Evolutionary conservation across 768 basidiomycete genomes (phyloP).

Genomic region (Auriscalpium microsporum): DNA sequence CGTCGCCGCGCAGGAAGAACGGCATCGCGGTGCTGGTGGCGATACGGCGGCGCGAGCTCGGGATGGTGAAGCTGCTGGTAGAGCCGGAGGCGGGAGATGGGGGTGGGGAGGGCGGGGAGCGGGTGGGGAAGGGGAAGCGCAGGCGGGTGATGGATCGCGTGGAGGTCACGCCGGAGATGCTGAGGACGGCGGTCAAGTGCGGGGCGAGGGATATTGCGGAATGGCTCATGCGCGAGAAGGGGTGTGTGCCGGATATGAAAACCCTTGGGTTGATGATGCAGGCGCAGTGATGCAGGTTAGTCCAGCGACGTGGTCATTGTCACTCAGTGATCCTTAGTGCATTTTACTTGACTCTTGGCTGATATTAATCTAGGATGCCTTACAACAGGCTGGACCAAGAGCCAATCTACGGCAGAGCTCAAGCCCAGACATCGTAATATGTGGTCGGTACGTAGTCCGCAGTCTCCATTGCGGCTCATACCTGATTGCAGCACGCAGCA

Average conservation of each 20-base stretch:
- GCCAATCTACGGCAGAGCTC: too few species aligned
- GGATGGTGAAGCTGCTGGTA: constrained; percentile 67
- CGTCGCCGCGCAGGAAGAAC: constrained; percentile 55
- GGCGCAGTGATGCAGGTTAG: background rate
- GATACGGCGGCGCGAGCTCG: constrained; percentile 59
- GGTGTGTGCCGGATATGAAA: constrained; percentile 64
- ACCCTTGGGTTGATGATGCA: constrained; percentile 30
- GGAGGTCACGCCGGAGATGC: constrained; percentile 43
- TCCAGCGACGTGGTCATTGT: too few species aligned
- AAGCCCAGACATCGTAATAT: too few species aligned
- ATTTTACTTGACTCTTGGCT: too few species aligned
- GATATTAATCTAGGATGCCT: too few species aligned
- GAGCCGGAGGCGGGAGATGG: constrained; percentile 31
- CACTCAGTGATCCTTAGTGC: too few species aligned
- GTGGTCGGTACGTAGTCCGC: too few species aligned
- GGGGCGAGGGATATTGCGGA: constrained; percentile 63
- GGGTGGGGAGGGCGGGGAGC: background rate
- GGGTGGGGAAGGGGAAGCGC: constrained; percentile 33
- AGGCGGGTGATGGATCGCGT: constrained; percentile 55
- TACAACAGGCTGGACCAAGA: too few species aligned
- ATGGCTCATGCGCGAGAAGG: constrained; percentile 64
- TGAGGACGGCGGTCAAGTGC: constrained; percentile 55
- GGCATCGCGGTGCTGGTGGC: constrained; percentile 68
- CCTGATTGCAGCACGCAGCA: background rate
- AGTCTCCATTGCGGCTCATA: too few species aligned